Conservation (phyloP, 176 grass and related monocot species). For the Poa annua region DNA sequence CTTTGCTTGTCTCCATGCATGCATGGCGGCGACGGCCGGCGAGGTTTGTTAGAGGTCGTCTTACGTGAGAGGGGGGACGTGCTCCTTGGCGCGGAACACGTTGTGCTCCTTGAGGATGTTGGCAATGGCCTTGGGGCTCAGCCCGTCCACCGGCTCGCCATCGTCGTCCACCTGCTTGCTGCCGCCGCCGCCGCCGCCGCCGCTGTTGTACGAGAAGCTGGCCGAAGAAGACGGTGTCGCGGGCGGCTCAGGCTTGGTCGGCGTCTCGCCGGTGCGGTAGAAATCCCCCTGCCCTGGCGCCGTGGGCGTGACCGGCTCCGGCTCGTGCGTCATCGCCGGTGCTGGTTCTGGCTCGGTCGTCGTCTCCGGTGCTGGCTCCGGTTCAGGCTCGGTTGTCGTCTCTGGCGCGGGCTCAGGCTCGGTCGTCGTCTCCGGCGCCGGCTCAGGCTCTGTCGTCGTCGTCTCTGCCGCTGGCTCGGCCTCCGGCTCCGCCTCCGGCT, state of each 20-base stretch:
- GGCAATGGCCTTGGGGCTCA: slow-evolving; percentile 28
- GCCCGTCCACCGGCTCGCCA: slow-evolving; percentile 1
- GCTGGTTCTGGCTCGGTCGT: background rate
- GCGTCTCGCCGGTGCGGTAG: background rate
- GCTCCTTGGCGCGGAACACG: slow-evolving; percentile 43
- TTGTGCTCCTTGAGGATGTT: slow-evolving; percentile 56
- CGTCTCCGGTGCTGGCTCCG: background rate
- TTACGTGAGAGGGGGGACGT: slow-evolving; percentile 43
- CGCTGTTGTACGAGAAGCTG: background rate
- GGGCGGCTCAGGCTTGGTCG: background rate
- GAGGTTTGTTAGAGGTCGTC: background rate
- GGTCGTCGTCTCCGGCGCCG: background rate
- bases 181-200: background rate
- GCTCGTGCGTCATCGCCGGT: background rate
- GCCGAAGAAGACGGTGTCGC: background rate
- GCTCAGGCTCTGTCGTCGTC: background rate
- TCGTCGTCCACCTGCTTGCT: slow-evolving; percentile 5
- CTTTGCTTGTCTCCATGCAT: no score
- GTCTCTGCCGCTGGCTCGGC: background rate
- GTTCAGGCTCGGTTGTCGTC: background rate
- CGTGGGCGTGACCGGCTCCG: background rate
- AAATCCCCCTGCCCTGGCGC: background rate
- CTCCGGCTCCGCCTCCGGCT: background rate
- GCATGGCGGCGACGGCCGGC: no score
- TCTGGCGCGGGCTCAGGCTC: background rate